Conservation (phyloP, 2,329 filamentous ascomycete species). For the Nigrospora sphaerica region DNA sequence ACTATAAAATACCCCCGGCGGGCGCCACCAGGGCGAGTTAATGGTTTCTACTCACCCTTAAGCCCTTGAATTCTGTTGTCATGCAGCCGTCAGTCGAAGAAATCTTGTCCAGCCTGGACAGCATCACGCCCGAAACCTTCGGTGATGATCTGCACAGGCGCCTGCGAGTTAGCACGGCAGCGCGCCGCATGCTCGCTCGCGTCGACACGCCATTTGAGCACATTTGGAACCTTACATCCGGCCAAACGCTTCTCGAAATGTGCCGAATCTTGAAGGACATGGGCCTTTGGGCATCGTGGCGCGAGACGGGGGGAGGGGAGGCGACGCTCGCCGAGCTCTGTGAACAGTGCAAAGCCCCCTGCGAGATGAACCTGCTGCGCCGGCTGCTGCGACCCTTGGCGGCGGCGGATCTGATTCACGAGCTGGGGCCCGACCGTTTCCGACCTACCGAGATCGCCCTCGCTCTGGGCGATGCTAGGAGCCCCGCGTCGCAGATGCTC, state of each 20-base stretch:
- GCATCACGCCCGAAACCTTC: neutral
- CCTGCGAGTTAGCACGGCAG: neutral
- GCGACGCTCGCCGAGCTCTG: neutral
- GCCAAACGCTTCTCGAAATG: neutral
- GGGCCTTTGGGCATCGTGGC: neutral
- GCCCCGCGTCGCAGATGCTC: neutral
- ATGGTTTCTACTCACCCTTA: no score
- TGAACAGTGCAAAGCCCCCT: neutral
- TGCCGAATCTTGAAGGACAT: neutral
- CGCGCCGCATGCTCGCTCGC: neutral
- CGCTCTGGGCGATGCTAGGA: neutral
- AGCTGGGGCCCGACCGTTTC: neutral
- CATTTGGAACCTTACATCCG: neutral
- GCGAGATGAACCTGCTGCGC: neutral
- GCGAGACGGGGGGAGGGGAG: neutral
- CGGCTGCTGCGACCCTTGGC: neutral
- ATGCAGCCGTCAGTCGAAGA: neutral
- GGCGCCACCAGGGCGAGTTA: no score
- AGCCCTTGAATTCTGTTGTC: no score
- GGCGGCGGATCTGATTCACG: neutral
- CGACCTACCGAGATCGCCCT: neutral
- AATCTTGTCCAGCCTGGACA: neutral
- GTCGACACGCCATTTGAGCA: neutral
- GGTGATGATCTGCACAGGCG: neutral
- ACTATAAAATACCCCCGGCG: no score